Percentiles rank a stretch among this genome's conserved stretches.
phyloP scores from a whole-genome alignment of 139 green algal species.

The Deuterostichococcus epilithicus region DNA sequence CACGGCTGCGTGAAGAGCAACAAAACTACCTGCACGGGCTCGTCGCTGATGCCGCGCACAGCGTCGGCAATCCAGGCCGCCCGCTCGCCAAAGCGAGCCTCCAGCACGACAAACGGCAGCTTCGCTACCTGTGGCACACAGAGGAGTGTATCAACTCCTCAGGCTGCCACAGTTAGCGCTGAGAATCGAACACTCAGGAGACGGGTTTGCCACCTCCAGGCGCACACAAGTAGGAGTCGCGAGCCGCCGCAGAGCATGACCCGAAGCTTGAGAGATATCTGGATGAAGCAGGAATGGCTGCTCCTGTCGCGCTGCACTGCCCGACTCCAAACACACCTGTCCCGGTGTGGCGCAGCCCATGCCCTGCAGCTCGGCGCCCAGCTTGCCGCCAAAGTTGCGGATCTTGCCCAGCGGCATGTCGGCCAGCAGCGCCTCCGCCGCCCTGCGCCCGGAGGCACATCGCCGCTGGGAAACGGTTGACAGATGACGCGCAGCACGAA shows the following conservation, averaged over 20 bases:
- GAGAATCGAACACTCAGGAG: no score
- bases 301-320: no score
- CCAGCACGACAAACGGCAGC: slow-evolving; percentile 35
- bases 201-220: no score
- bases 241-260: slow-evolving; percentile 1
- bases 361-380: slow-evolving; percentile 55
- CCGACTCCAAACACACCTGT: slow-evolving; percentile 25
- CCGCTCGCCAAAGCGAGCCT: slow-evolving; percentile 29
- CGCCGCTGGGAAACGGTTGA: not conserved
- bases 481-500: not conserved
- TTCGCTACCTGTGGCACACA: slow-evolving; percentile 30
- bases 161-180: no score
- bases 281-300: not conserved
- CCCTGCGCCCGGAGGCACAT: slow-evolving; percentile 3
- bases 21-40: slow-evolving; percentile 17
- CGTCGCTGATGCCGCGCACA: slow-evolving; percentile 29
- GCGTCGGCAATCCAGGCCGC: slow-evolving; percentile 26
- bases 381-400: slow-evolving; percentile 82
- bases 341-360: slow-evolving; percentile 59
- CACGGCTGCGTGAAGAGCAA: not conserved
- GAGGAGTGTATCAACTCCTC: no score
- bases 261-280: not conserved
- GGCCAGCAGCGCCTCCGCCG: slow-evolving; percentile 33
- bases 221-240: no score
- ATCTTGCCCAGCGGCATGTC: slow-evolving; percentile 81